Base-by-base conservation (phyloP, 2,329 filamentous ascomycete genomes). In the Alternaria triticimaculans region DNA sequence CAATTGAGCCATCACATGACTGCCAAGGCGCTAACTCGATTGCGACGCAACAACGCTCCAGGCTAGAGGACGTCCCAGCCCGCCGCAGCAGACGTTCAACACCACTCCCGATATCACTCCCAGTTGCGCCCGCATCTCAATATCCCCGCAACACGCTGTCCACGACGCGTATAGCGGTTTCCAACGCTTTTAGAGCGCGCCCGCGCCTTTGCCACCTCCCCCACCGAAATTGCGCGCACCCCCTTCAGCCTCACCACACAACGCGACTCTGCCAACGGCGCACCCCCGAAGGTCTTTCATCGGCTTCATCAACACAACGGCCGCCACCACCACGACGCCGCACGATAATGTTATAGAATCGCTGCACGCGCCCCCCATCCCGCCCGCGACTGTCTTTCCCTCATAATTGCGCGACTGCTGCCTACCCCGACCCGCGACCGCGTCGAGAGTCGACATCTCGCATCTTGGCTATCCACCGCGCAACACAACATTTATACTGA, bases 321-420 rank as follows among this genome's bases (percentile, higher is more conserved):
- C 67, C 62, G 64, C 57, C 66, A 66, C 66, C 71, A 72, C 72
- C 69, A 73, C 74, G 67, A 69, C 75, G 33, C 61, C 66, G 62
- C 70, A 64, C 69, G 71, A 80, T 73, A 73, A 80, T 80, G 78
- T 66, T 64, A 77, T 80, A 79, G 76, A 60, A 65, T 67, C 59
- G 58, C 62, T 66, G 60, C 68, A 67, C 70, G 71, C 76, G 71
- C 69, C 9, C 64, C 63, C 55, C 65, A 65, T 44, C 61, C 60
- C 54, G 15, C n/a, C 64, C 67, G 60, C 70, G 63, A 74, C 72
- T 68, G 70, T 73, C 69, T 44, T 70, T 75, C 56, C 65, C 68
- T 71, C 28, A 26, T 58, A 59, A 61, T 66, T 67, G 70, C 75
- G 72, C 75, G 62, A 67, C 59, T 54, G 62, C 51, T 55, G 60